Percentiles rank a stretch among this genome's conserved stretches.
phyloP scores from a whole-genome alignment of 805 yeast genomes.

The Sungouiella thailandica region DNA sequence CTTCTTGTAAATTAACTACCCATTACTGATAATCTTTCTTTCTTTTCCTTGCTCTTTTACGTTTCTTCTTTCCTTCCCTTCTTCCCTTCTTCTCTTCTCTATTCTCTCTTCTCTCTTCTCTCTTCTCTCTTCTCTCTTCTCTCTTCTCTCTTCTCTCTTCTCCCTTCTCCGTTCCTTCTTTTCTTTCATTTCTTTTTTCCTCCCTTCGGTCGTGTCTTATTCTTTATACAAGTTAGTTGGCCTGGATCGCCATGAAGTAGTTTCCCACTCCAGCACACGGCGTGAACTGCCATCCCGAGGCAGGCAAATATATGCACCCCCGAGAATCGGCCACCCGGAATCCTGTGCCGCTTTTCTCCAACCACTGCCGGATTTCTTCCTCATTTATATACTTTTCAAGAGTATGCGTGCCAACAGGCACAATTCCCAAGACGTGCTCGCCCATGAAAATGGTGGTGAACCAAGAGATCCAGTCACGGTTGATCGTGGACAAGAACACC shows the following conservation, averaged over 20 bases:
- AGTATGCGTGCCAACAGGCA: slow-evolving; percentile 91
- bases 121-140: too few species aligned
- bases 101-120: too few species aligned
- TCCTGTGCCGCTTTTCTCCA: slow-evolving; percentile 24
- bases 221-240: too few species aligned
- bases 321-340: slow-evolving; percentile 60
- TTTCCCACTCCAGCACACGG: slow-evolving; percentile 63
- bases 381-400: slow-evolving; percentile 80
- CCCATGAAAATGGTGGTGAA: slow-evolving; percentile 90
- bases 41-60: too few species aligned
- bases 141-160: too few species aligned
- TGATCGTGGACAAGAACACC: slow-evolving; percentile 85
- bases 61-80: too few species aligned
- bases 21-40: too few species aligned
- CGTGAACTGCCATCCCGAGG: slow-evolving; percentile 80
- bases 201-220: too few species aligned
- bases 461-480: slow-evolving; percentile 82
- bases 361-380: slow-evolving; percentile 64
- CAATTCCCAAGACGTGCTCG: slow-evolving; percentile 72
- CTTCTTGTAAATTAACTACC: too few species aligned
- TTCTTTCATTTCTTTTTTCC: too few species aligned
- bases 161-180: too few species aligned
- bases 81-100: too few species aligned
- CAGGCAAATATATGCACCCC: slow-evolving; percentile 83
- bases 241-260: slow-evolving; percentile 82